phyloP scores from a whole-genome alignment of 768 basidiomycete genomes.

The Phylloporus sp. region DNA sequence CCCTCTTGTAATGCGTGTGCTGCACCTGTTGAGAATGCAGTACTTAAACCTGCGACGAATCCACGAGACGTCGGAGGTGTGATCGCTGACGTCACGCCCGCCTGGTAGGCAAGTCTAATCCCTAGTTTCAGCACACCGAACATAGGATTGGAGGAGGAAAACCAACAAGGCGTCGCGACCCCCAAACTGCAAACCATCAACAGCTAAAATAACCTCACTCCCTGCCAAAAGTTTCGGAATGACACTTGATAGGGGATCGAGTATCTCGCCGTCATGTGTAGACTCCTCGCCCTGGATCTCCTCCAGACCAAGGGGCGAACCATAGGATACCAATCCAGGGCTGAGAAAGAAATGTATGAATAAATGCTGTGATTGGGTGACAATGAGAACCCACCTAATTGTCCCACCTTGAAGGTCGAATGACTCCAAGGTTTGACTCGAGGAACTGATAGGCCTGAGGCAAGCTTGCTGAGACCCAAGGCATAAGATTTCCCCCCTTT shows the following conservation, averaged over 20 bases:
- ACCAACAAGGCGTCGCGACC: constrained; percentile 55
- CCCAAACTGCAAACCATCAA: constrained; percentile 70
- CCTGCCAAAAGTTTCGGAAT: constrained; percentile 36
- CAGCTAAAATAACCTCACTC: constrained; percentile 50
- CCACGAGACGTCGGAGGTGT: constrained; percentile 50
- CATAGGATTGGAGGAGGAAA: background rate
- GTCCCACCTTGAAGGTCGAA: constrained; percentile 67
- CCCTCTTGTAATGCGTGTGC: constrained; percentile 51
- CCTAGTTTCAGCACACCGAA: constrained; percentile 2
- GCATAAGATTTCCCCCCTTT: constrained; percentile 54
- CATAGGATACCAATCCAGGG: constrained; percentile 42
- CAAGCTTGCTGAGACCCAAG: constrained; percentile 35
- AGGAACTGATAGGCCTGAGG: constrained; percentile 9
- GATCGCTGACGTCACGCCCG: constrained; percentile 62
- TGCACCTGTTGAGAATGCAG: constrained; percentile 54
- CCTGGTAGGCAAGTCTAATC: constrained; percentile 61
- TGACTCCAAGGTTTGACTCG: constrained; percentile 28
- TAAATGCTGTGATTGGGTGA: background rate
- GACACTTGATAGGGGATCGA: constrained; percentile 36
- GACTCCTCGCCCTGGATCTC: constrained; percentile 53
- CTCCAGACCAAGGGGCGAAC: constrained; percentile 46
- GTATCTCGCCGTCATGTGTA: constrained; percentile 56
- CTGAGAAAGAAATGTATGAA: constrained; percentile 26
- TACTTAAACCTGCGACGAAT: constrained; percentile 55
- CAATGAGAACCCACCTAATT: constrained; percentile 39